These are phyloP conservation scores for Thuidium tamariscinum DNA, from an alignment of 225 moss, liverwort and hornwort genomes.

Conservation along the genomic window DNA sequence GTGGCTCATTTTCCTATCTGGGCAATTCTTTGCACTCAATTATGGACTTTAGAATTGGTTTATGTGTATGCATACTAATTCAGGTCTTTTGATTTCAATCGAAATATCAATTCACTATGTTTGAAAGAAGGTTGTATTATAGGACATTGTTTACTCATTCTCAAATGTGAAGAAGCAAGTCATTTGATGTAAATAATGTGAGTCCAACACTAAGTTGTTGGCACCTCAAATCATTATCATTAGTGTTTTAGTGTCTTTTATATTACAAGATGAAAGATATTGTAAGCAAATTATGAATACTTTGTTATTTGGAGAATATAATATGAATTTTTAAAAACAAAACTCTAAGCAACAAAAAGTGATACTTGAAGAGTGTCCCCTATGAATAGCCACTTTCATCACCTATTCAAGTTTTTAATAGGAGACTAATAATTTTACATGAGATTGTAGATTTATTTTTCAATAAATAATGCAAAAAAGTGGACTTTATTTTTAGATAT, in stretches of 20 bases:
- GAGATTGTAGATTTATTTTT: not conserved
- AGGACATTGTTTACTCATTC: not conserved
- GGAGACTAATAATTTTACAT: not conserved
- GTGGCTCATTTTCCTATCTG: too few relatives aligned
- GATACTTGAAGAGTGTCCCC: rapidly evolving
- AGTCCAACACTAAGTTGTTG: rapidly evolving
- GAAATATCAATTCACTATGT: not conserved
- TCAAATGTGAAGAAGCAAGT: not conserved
- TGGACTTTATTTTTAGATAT: not conserved
- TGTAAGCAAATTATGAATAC: not conserved
- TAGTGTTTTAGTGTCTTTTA: not conserved
- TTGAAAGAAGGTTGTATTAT: not conserved
- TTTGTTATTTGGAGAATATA: rapidly evolving
- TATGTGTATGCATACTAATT: not conserved
- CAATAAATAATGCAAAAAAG: not conserved
- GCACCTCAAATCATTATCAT: not conserved
- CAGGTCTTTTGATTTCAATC: not conserved
- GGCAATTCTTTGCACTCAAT: not conserved
- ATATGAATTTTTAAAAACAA: not conserved
- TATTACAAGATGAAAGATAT: not conserved
- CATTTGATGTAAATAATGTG: too few relatives aligned
- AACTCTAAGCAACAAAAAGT: not conserved
- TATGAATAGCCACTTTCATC: not conserved
- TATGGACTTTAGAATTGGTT: not conserved
- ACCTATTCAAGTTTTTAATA: not conserved